A percentile compares a stretch with the other conserved stretches of the same genome.
These are phyloP conservation scores for Candida loeiensis DNA, from an alignment of 805 yeast genomes.

Conservation along the genomic window DNA sequence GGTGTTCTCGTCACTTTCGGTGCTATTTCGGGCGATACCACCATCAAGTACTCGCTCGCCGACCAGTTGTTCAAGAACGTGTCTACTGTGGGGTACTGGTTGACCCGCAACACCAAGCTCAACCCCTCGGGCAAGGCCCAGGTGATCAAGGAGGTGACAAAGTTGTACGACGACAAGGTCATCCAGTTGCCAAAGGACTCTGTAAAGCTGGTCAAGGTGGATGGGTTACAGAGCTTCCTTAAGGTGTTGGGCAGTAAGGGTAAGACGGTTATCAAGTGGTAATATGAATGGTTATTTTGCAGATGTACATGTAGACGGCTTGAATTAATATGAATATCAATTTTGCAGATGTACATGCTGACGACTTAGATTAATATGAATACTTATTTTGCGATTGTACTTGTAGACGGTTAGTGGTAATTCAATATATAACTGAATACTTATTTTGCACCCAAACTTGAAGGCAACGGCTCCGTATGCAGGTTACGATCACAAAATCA, in stretches of 20 bases:
- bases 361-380: no score
- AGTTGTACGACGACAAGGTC: slow-evolving; percentile 55
- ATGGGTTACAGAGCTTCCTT: slow-evolving; percentile 7
- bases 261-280: slow-evolving; percentile 6
- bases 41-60: slow-evolving; percentile 19
- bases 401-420: no score
- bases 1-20: slow-evolving; percentile 32
- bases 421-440: no score
- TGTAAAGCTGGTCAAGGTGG: neutral
- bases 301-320: no score
- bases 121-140: slow-evolving; percentile 58
- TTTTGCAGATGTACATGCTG: no score
- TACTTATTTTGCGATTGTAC: no score
- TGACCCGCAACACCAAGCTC: slow-evolving; percentile 21
- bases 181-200: slow-evolving; percentile 22
- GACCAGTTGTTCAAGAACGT: slow-evolving; percentile 31
- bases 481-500: no score
- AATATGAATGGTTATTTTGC: no score
- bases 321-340: neutral
- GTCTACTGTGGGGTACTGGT: slow-evolving; percentile 31
- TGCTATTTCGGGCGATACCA: slow-evolving; percentile 15
- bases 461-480: no score
- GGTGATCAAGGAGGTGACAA: slow-evolving; percentile 43
- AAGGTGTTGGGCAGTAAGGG: neutral
- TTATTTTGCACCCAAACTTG: no score